Evolutionary conservation across 352 stramenopile genomes (phyloP).

Genomic region (Paralagenidium karlingii): DNA sequence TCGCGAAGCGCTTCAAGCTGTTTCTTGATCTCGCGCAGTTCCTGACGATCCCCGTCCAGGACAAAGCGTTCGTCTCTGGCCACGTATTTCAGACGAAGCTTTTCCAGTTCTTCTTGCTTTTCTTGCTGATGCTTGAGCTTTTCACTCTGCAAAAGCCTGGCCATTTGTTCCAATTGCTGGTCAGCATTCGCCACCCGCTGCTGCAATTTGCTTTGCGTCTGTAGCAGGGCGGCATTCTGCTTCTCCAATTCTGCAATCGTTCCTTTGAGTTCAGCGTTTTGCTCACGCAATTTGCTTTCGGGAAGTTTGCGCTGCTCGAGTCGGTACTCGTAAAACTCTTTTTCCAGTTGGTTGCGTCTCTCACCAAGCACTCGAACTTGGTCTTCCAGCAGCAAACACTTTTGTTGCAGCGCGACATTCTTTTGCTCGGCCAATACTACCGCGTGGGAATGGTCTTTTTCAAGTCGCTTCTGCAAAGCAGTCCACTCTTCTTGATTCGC

Average conservation of each 20-base stretch:
- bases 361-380: slow-evolving; percentile 33
- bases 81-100: slow-evolving; percentile 67
- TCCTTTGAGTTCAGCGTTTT: slow-evolving; percentile 45
- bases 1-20: slow-evolving; percentile 62
- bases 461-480: slow-evolving; percentile 26
- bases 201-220: slow-evolving; percentile 22
- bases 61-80: slow-evolving; percentile 70
- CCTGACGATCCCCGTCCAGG: slow-evolving; percentile 62
- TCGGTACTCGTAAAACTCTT: slow-evolving; percentile 56
- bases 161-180: slow-evolving; percentile 42
- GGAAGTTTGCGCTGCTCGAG: slow-evolving; percentile 62
- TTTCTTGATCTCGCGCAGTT: slow-evolving; percentile 69
- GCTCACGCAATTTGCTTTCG: slow-evolving; percentile 50
- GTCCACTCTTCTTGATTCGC: slow-evolving; percentile 45
- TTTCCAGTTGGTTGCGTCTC: slow-evolving; percentile 36
- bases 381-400: slow-evolving; percentile 18
- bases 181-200: slow-evolving; percentile 23
- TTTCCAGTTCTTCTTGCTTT: slow-evolving; percentile 58
- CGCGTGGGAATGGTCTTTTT: slow-evolving; percentile 48
- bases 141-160: slow-evolving; percentile 31
- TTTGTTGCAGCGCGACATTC: slow-evolving; percentile 30
- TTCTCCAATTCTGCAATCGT: slow-evolving; percentile 49
- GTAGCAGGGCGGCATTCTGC: slow-evolving; percentile 24
- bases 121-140: slow-evolving; percentile 56
- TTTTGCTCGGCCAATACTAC: slow-evolving; percentile 43